Percentiles rank a stretch among this genome's conserved stretches.
phyloP scores from a whole-genome alignment of 768 basidiomycete genomes.

The Leucosporidium scottii region DNA sequence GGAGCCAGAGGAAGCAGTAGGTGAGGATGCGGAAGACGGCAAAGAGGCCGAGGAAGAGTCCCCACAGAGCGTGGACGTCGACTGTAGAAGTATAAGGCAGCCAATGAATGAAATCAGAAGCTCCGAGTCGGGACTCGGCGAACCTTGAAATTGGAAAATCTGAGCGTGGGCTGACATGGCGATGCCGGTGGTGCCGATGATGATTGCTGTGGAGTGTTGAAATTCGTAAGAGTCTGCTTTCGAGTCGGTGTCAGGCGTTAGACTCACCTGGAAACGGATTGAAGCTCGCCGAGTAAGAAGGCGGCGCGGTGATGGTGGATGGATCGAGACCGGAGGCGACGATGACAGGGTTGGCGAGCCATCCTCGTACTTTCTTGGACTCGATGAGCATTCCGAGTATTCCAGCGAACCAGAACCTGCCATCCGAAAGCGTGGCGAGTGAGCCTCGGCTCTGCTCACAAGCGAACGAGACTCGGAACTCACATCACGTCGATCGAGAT shows the following conservation, averaged over 20 bases:
- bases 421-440: not conserved
- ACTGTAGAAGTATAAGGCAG: conserved; percentile 48
- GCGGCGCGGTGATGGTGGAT: not conserved
- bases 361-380: conserved; percentile 61
- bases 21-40: conserved; percentile 74
- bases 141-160: conserved; percentile 74
- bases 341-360: conserved; percentile 59
- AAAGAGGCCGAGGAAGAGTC: conserved; percentile 70
- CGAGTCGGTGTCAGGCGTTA: conserved; percentile 33
- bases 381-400: conserved; percentile 83
- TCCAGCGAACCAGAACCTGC: conserved; percentile 94
- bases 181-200: conserved; percentile 84
- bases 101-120: not conserved
- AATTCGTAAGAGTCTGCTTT: too few species aligned
- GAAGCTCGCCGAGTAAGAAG: conserved; percentile 57
- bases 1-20: conserved; percentile 71
- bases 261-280: conserved; percentile 52
- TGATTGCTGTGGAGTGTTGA: conserved; percentile 59
- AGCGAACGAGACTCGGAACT: conserved; percentile 28
- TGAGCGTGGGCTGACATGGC: conserved; percentile 92
- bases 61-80: conserved; percentile 86
- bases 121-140: not conserved
- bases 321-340: conserved; percentile 35
- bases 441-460: too few species aligned
- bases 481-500: conserved; percentile 74